Evolutionary conservation across 2,329 filamentous ascomycete genomes (phyloP).

Genomic region (Claviceps quebecensis): DNA sequence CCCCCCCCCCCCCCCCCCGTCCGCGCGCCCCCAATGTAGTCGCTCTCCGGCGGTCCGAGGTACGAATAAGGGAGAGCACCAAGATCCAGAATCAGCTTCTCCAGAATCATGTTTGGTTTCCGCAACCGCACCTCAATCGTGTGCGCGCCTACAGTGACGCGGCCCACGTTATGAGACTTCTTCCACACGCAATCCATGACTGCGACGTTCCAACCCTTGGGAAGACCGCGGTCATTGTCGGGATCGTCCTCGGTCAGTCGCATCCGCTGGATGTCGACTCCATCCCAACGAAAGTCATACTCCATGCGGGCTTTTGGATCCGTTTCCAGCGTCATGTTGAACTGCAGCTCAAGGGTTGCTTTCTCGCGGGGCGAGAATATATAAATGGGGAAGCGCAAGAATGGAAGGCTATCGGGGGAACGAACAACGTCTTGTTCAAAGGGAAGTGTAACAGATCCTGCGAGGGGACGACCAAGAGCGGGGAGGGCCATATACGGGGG

Average conservation of each 20-base stretch:
- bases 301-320: conserved; percentile 33
- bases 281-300: conserved; percentile 35
- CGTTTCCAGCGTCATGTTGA: conserved; percentile 32
- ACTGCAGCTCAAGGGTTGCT: conserved; percentile 19
- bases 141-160: conserved; percentile 14
- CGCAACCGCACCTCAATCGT: conserved; percentile 16
- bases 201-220: conserved; percentile 32
- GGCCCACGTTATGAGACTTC: conserved; percentile 20
- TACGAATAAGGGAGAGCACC: conserved; percentile 20
- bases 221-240: conserved; percentile 21
- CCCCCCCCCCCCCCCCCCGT: neutral
- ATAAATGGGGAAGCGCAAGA: conserved; percentile 18
- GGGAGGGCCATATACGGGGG: conserved; percentile 16
- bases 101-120: conserved; percentile 22
- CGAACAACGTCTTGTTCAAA: conserved; percentile 8
- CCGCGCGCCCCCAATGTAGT: conserved; percentile 6
- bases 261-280: conserved; percentile 18
- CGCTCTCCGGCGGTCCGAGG: conserved; percentile 20
- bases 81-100: conserved; percentile 22
- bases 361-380: conserved; percentile 13
- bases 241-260: conserved; percentile 17
- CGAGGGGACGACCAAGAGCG: conserved; percentile 15
- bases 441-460: conserved; percentile 11
- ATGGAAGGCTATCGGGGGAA: conserved; percentile 8
- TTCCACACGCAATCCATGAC: conserved; percentile 37